Conservation (phyloP, 176 grass and related monocot genomes). For the Musa troglodytarum region DNA sequence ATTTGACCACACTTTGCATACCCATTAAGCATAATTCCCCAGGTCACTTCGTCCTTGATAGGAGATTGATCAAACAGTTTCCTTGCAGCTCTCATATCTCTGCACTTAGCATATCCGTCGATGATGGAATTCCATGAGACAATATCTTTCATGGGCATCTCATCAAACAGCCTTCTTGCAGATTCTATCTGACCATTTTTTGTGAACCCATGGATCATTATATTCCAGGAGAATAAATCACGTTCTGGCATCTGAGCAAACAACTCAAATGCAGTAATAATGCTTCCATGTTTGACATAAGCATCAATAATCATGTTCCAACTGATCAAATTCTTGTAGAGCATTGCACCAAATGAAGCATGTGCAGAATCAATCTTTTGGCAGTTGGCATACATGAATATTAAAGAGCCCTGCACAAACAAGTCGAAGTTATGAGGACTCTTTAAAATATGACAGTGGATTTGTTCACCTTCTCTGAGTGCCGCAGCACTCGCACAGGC, state of each 20-base stretch:
- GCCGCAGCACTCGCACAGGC: conserved; percentile 9
- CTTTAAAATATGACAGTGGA: conserved; percentile 8
- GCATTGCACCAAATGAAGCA: conserved; percentile 20
- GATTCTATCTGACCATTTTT: conserved; percentile 10
- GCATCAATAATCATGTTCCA: conserved; percentile 24
- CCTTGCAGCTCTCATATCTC: conserved; percentile 13
- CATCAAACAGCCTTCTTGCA: conserved; percentile 17
- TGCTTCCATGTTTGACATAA: conserved; percentile 9
- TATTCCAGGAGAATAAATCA: conserved; percentile 26
- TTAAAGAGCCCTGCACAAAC: conserved; percentile 20
- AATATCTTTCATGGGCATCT: conserved; percentile 23
- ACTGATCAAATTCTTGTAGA: conserved; percentile 17
- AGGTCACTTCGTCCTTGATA: conserved; percentile 21
- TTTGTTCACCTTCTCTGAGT: conserved; percentile 13
- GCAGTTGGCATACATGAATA: conserved; percentile 18
- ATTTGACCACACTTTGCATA: conserved; percentile 22
- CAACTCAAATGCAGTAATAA: conserved; percentile 5
- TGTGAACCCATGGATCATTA: conserved; percentile 18
- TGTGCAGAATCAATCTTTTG: conserved; percentile 4
- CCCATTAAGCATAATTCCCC: conserved; percentile 25
- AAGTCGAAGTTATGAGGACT: conserved; percentile 10
- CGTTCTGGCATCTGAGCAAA: conserved; percentile 15
- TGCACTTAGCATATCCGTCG: conserved; percentile 20
- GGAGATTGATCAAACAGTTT: conserved; percentile 14
- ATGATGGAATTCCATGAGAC: conserved; percentile 23